Percentiles rank a stretch among this genome's conserved stretches.
Conservation (phyloP, 2,329 filamentous ascomycete species). For the Aspergillus piperis region DNA sequence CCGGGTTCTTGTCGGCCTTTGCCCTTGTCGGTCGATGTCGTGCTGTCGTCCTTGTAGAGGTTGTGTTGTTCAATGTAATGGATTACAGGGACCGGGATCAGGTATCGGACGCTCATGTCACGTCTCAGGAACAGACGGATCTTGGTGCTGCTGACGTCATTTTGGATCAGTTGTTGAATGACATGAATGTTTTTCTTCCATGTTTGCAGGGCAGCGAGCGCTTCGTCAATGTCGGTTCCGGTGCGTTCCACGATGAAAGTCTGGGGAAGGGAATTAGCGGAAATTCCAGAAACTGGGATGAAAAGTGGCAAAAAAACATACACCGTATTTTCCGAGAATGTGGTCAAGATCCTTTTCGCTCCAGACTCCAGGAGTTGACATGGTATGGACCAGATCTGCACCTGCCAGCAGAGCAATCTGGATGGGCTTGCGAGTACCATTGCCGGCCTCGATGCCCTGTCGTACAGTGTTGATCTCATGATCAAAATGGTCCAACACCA, state of each 20-base stretch:
- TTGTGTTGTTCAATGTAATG: constrained; percentile 70
- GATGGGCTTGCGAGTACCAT: constrained; percentile 66
- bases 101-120: constrained; percentile 79
- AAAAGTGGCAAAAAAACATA: constrained; percentile 26
- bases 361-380: constrained; percentile 75
- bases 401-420: constrained; percentile 82
- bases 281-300: background rate
- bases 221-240: constrained; percentile 86
- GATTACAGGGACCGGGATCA: constrained; percentile 73
- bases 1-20: constrained; percentile 31
- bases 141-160: constrained; percentile 79
- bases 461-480: constrained; percentile 81
- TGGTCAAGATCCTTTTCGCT: constrained; percentile 80
- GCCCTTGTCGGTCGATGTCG: constrained; percentile 35
- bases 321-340: constrained; percentile 78
- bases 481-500: constrained; percentile 88
- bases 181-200: constrained; percentile 87
- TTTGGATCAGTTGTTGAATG: constrained; percentile 84
- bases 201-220: constrained; percentile 74
- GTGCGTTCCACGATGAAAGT: constrained; percentile 85
- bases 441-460: constrained; percentile 69
- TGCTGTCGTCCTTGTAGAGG: constrained; percentile 60
- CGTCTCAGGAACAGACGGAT: constrained; percentile 78
- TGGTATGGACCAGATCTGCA: constrained; percentile 72
- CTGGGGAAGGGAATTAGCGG: constrained; percentile 19